Base-by-base conservation (phyloP, 306 rosid species). In the Glycine tomentella region DNA sequence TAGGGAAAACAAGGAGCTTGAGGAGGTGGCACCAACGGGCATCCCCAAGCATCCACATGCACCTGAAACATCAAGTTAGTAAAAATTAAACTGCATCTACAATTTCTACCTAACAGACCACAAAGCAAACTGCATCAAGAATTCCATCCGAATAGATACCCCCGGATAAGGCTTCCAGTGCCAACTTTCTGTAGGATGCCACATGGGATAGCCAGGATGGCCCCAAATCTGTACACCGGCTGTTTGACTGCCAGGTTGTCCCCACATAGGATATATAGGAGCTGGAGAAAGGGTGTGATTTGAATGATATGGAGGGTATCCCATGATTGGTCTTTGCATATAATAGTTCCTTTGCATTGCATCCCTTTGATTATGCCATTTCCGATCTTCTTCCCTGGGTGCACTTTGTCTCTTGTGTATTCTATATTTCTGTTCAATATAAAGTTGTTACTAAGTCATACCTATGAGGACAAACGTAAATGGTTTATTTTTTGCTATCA, bases 41-140 rank as follows among this genome's bases (percentile, higher is more conserved):
- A 89, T 61, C 99, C 99, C 98, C 99, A 92, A 57, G 97, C 88
- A 76, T 93, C 98, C 45, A 92, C 97, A 16, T 86, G 92, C 78
- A 93, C 46, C 99, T 96, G 89, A 67, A 84, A 83, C 38, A 82
- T 78, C 71, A 87, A 70, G 62, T 36, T 38, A 74, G 42, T 17
- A 45, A 44, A 45, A n/a, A 56, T 84, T 46, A 80, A 65, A 84
- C 56, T 46, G 51, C 55, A 81, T 55, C 48, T 40, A 7, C 36
- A 53, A 33, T 75, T 9, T 75, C 78, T 3, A 15, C 65, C 63
- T 63, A 57, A 65, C 66, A 68, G 33, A 55, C 69, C n/a, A 69
- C n/a, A 33, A 5, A 61, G 56, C 0, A 62, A 8, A 52, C 46
- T 12, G 74, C 15, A 42, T 6, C 45, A 42, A 42, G 45, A 42